Evolutionary conservation across 176 grass and related monocot species (phyloP).

Genomic region (Melocanna baccifera): DNA sequence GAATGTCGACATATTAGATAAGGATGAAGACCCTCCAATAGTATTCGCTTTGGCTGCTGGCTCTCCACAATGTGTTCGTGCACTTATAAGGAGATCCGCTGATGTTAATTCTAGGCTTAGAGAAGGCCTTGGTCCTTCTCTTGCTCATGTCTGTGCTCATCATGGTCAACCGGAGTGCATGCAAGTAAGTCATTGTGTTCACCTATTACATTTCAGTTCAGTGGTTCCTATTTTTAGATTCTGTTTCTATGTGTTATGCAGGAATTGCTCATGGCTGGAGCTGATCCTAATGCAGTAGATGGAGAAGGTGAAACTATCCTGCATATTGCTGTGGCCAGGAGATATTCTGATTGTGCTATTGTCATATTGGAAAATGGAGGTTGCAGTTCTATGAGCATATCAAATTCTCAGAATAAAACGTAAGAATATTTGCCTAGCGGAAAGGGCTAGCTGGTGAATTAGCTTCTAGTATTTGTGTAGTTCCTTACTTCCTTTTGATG

Average conservation of each 20-base stretch:
- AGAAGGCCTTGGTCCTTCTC: slow-evolving; percentile 80
- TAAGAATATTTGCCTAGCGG: slow-evolving; percentile 45
- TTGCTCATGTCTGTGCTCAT: slow-evolving; percentile 94
- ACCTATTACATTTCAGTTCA: slow-evolving; percentile 9
- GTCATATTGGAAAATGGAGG: slow-evolving; percentile 97
- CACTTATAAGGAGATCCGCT: slow-evolving; percentile 72
- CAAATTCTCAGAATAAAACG: slow-evolving; percentile 80
- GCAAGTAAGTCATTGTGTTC: slow-evolving; percentile 47
- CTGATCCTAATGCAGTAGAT: slow-evolving; percentile 91
- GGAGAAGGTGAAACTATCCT: slow-evolving; percentile 89
- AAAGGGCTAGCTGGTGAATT: slow-evolving; percentile 12
- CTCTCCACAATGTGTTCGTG: slow-evolving; percentile 76
- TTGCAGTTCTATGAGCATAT: slow-evolving; percentile 84
- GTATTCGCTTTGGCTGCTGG: slow-evolving; percentile 93
- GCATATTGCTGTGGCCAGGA: slow-evolving; percentile 80
- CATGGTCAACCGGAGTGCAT: slow-evolving; percentile 99
- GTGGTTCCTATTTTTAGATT: slow-evolving; percentile 29
- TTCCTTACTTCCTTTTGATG: background rate
- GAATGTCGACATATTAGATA: slow-evolving; percentile 93
- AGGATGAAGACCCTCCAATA: slow-evolving; percentile 85
- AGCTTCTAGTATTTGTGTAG: slow-evolving; percentile 1
- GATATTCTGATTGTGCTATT: slow-evolving; percentile 93
- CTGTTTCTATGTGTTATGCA: slow-evolving; percentile 36
- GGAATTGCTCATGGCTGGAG: slow-evolving; percentile 92
- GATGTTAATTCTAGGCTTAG: slow-evolving; percentile 71